Base-by-base conservation (phyloP, 352 stramenopile species). In the Hyaloperonospora brassicae region DNA sequence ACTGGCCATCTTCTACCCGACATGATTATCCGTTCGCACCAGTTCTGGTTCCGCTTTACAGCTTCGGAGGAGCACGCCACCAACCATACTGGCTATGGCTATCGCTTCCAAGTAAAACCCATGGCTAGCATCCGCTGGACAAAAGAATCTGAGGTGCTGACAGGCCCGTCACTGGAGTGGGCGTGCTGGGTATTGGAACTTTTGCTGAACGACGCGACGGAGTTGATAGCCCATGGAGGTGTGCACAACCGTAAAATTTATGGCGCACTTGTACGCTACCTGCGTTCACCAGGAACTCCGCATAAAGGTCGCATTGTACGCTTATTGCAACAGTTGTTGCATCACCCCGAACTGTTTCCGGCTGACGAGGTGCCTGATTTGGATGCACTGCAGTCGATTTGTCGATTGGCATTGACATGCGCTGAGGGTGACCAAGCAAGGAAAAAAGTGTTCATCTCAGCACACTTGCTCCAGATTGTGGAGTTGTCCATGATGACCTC, bases 171-270 rank as follows among this genome's bases (percentile, higher is more conserved):
- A 1, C 62, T 95, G 1, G 83, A 95, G 34, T 95, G 83, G 77
- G 84, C 84, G 2, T 95, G 84, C 53, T 95, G 84, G 84, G 52
- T 92, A 10, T 57, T 95, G 10, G 78, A 89, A 30, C 77, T 93
- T 14, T 52, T 95, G 42, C 59, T 95, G 2, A 90, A 87, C 47
- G 73, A 91, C 38, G 78, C 80, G 1, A 79, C 64, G 2, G 78
- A 86, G 47, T 41, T 93, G 1, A 68, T 91, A 7, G 52, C 66
- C 0, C 69, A 70, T 42, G 83, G 83, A 13, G 80, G 79, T 14
- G 81, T 93, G 3, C 84, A 95, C 58, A 89, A 92, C 47, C 71
- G 68, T 12, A 79, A 84, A 50, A 86, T 95, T 6, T 95, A 88
- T 52, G 77, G 67, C 2, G 82, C 84, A 14, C 68, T 95, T 8